Conservation (phyloP, 164 flowering plant species). For the Tetrastigma voinierianum region DNA sequence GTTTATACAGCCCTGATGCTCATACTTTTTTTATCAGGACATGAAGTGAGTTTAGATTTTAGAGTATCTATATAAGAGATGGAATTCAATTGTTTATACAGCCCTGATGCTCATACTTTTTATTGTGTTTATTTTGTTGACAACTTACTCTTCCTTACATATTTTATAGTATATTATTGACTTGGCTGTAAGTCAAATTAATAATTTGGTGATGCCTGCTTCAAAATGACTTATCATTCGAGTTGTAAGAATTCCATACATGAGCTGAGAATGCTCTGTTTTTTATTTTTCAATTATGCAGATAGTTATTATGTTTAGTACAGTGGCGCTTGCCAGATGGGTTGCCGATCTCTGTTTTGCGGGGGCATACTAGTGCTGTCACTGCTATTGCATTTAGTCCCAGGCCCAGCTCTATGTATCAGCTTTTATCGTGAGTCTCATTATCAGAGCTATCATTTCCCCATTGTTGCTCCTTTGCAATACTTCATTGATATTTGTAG, state of each 20-base stretch:
- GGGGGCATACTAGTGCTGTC: constrained; percentile 89
- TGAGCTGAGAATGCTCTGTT: not conserved
- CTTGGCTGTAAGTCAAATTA: constrained; percentile 91
- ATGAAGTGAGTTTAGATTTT: constrained; percentile 89
- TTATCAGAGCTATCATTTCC: not conserved
- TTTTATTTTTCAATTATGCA: not conserved
- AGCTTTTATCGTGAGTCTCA: constrained; percentile 82
- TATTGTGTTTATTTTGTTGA: not conserved
- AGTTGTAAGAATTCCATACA: constrained; percentile 62
- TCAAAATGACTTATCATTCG: constrained; percentile 94
- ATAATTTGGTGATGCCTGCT: constrained; percentile 86
- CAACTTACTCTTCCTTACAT: constrained; percentile 5
- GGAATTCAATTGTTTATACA: not conserved
- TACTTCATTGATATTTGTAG: not conserved
- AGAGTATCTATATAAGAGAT: not conserved
- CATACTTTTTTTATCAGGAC: constrained; percentile 30
- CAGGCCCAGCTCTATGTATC: constrained; percentile 55
- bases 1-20: not conserved
- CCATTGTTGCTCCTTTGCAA: not conserved
- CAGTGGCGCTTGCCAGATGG: constrained; percentile 99
- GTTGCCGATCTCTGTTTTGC: constrained; percentile 78
- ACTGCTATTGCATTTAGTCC: constrained; percentile 98
- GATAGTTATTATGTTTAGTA: constrained; percentile 13
- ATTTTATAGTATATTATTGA: constrained; percentile 81
- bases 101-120: not conserved